phyloP scores from a whole-genome alignment of 2,329 filamentous ascomycete genomes.

The Myriosclerotinia duriaeana region DNA sequence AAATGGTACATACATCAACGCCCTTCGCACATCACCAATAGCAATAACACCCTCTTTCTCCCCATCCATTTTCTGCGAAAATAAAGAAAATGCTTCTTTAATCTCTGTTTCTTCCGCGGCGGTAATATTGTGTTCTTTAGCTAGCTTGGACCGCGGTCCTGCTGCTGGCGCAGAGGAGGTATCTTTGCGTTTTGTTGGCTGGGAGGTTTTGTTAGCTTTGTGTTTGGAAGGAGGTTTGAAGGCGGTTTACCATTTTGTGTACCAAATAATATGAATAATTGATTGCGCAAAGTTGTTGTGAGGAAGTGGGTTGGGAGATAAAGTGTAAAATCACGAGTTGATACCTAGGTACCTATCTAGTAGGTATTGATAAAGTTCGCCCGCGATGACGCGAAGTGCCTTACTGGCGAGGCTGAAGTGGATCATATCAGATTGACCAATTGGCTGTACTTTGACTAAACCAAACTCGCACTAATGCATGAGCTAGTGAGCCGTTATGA shows the following conservation, averaged over 20 bases:
- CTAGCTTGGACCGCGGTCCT: conserved; percentile 74
- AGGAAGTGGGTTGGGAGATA: neutral
- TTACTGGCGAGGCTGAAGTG: conserved; percentile 14
- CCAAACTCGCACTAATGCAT: neutral
- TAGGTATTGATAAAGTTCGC: conserved; percentile 9
- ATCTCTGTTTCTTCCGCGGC: conserved; percentile 87
- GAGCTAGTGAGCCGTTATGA: neutral
- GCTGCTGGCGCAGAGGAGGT: conserved; percentile 32
- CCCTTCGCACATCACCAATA: conserved; percentile 58
- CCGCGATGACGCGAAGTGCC: conserved; percentile 13
- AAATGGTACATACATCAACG: conserved; percentile 59
- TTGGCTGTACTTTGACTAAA: neutral
- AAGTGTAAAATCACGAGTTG: neutral
- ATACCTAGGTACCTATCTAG: no score
- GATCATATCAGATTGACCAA: neutral
- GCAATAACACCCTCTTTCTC: conserved; percentile 61
- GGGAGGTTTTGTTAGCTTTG: conserved; percentile 17
- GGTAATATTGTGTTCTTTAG: conserved; percentile 84
- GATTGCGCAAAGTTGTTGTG: neutral
- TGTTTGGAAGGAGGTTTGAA: fast-evolving
- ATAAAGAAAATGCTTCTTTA: conserved; percentile 83
- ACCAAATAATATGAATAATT: neutral
- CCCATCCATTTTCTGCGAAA: conserved; percentile 67
- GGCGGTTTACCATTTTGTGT: neutral
- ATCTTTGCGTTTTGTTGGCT: conserved; percentile 40